Evolutionary conservation across 1,139 yeast species (phyloP).

Genomic region (Geotrichum histeridarum): DNA sequence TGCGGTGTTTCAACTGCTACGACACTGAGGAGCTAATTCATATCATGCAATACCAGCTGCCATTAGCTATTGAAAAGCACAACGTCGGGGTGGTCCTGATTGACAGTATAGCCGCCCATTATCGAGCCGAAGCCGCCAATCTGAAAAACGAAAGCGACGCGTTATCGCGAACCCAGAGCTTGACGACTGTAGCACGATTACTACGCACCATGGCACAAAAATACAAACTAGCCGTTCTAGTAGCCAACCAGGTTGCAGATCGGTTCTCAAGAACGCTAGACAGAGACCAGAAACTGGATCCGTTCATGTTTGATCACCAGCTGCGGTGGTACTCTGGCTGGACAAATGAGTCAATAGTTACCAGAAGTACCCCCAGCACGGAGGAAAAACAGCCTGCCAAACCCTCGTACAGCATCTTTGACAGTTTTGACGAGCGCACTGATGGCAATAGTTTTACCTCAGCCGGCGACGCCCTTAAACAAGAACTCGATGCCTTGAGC

Average conservation of each 20-base stretch:
- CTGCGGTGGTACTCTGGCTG: constrained; percentile 73
- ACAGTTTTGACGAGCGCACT: constrained; percentile 6
- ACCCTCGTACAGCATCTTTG: neutral
- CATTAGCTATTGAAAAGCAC: constrained; percentile 44
- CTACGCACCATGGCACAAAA: constrained; percentile 49
- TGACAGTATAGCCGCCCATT: constrained; percentile 84
- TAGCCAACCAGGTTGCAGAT: constrained; percentile 80
- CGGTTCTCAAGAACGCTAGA: constrained; percentile 23
- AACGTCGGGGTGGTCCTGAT: constrained; percentile 54
- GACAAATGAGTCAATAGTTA: constrained; percentile 40
- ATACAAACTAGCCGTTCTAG: constrained; percentile 55
- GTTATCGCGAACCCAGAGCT: constrained; percentile 14
- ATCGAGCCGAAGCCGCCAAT: constrained; percentile 51
- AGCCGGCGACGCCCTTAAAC: neutral
- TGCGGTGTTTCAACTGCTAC: constrained; percentile 59
- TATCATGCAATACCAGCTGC: constrained; percentile 65
- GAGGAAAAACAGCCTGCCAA: neutral
- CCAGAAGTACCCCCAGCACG: constrained; percentile 21
- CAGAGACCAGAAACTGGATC: constrained; percentile 22
- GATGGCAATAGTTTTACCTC: constrained; percentile 5
- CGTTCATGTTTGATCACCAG: constrained; percentile 52
- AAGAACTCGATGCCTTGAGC: neutral
- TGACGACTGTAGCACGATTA: constrained; percentile 46
- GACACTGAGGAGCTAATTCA: constrained; percentile 74
- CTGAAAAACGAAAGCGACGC: constrained; percentile 26